phyloP scores from a whole-genome alignment of 2,329 filamentous ascomycete species.

The Xylariaceae sp. region DNA sequence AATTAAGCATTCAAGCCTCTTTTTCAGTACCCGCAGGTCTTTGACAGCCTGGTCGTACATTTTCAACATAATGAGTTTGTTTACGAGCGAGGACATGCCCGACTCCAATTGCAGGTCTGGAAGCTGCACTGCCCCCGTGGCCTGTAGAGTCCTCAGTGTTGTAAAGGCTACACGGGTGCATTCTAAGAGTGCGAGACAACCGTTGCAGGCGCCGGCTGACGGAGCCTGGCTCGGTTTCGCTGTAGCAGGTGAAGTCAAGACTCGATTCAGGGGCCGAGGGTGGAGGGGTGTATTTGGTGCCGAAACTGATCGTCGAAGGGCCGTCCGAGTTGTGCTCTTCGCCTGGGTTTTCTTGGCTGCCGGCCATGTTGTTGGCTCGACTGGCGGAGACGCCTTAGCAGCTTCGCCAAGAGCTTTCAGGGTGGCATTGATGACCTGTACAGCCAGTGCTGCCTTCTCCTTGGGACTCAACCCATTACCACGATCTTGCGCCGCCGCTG shows the following conservation, averaged over 20 bases:
- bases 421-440: constrained; percentile 68
- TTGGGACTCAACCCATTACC: constrained; percentile 48
- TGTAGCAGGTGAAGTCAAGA: constrained; percentile 51
- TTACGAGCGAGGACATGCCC: constrained; percentile 68
- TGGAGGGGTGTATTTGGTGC: constrained; percentile 61
- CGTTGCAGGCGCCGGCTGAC: constrained; percentile 34
- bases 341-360: constrained; percentile 36
- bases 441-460: constrained; percentile 67
- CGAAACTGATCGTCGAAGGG: constrained; percentile 54
- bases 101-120: constrained; percentile 67
- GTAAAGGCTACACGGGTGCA: constrained; percentile 67
- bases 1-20: constrained; percentile 50
- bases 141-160: constrained; percentile 58
- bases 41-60: constrained; percentile 67
- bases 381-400: constrained; percentile 46
- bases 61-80: constrained; percentile 62
- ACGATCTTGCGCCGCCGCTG: constrained; percentile 25
- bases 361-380: constrained; percentile 31
- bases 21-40: constrained; percentile 66
- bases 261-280: constrained; percentile 59
- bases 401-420: constrained; percentile 69
- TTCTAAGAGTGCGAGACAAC: constrained; percentile 60
- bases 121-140: constrained; percentile 51
- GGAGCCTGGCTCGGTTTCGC: constrained; percentile 33
- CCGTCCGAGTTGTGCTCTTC: constrained; percentile 39